Evolutionary conservation across 768 basidiomycete species (phyloP), one percentile per base, ranked within the genome.

Genomic region (Leucosporidium creatinivorum): DNA sequence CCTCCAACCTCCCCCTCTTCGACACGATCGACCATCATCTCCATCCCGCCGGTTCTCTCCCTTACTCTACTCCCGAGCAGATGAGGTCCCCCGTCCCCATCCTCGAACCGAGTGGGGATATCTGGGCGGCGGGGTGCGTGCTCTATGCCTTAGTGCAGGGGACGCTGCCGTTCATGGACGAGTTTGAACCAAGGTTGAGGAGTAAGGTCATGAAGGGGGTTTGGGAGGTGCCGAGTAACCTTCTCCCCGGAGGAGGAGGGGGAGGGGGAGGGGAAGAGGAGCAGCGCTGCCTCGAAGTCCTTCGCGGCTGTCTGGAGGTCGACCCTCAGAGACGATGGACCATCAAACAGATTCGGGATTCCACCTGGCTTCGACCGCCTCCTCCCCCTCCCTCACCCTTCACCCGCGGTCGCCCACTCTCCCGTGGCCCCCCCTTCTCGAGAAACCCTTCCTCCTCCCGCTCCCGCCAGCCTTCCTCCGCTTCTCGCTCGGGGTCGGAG

Each of bases 111-210:
- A 86, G 88, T 0, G 93, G 66, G 26, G 96, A 99, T 71, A 86
- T 98, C 33, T 99, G 96, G 96, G 93, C 96, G 0, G 80, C 97
- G 3, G 96, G 96, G 0, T 86, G 93, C 63, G 83, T 96, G 69
- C 85, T 99, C 2, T 90, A 92, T 76, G 86, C 87, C 12, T 81
- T 99, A 1, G 82, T 98, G 25, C 86, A 86, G 0, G 92, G 92
- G 4, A 81, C 82, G n/a, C 80, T 98, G 10, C 96, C 96, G 0
- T 97, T 97, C 77, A 79, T 76, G 44, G 94, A 99, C 78, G 80
- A 87, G 0, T 99, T 89, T 74, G 94, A 99, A 77, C 93, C 92
- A 1, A 81, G 94, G 44, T 78, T 98, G 65, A 88, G 91, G 61
- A 87, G 91, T 84, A 93, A 93, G 79, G 94, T 99, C 66, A 76